phyloP scores from a whole-genome alignment of 345 rosid genomes.

The Carallia brachiata region DNA sequence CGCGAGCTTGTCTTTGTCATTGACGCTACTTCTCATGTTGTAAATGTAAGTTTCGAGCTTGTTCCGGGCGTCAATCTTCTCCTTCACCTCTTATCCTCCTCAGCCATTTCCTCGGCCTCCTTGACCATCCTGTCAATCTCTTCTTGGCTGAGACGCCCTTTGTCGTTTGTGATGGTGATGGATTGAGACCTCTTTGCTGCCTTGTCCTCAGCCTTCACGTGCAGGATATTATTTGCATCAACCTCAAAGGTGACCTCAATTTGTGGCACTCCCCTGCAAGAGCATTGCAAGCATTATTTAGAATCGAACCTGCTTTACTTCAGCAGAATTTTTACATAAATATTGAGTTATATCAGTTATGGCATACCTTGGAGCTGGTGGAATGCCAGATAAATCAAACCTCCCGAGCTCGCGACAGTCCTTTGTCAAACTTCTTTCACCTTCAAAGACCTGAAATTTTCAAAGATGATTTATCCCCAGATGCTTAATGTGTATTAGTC shows the following conservation, averaged over 20 bases:
- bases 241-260: constrained; percentile 54
- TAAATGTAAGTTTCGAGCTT: constrained; percentile 49
- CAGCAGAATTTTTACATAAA: no score
- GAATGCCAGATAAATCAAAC: constrained; percentile 51
- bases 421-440: constrained; percentile 52
- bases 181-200: constrained; percentile 42
- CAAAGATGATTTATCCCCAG: background rate
- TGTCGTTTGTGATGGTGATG: constrained; percentile 48
- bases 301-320: no score
- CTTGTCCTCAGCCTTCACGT: constrained; percentile 60
- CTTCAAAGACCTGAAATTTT: constrained; percentile 43
- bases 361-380: constrained; percentile 56
- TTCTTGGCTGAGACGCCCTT: constrained; percentile 52
- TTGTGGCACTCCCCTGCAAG: constrained; percentile 52
- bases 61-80: constrained; percentile 55
- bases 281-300: no score
- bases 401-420: constrained; percentile 51
- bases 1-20: constrained; percentile 40
- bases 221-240: constrained; percentile 44
- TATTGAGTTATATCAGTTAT: background rate
- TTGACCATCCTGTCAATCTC: constrained; percentile 58
- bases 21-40: constrained; percentile 44
- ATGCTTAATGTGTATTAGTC: no score
- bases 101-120: constrained; percentile 57
- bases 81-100: constrained; percentile 48